Evolutionary conservation across 179 eudicot genomes (phyloP).

Genomic region (Nepenthes alata): DNA sequence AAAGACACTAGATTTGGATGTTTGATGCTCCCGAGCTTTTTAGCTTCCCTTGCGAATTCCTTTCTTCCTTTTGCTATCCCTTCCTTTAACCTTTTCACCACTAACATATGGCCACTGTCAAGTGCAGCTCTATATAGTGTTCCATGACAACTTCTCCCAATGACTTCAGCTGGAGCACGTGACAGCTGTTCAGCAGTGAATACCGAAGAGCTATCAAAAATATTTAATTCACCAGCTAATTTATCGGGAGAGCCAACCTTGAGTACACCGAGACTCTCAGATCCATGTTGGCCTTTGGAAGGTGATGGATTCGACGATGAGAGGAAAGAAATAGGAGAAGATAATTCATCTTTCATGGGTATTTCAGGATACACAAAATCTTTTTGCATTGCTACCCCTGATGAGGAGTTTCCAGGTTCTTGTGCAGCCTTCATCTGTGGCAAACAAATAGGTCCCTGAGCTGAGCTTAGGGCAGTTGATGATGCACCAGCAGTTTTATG

Average conservation of each 20-base stretch:
- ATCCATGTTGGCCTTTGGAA: conserved; percentile 14
- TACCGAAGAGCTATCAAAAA: conserved; percentile 41
- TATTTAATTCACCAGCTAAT: conserved; percentile 46
- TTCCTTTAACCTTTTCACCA: conserved; percentile 52
- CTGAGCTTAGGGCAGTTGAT: conserved; percentile 12
- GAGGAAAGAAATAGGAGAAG: conserved; percentile 12
- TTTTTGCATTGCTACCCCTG: conserved; percentile 7
- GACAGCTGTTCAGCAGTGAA: conserved; percentile 58
- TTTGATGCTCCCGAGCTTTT: conserved; percentile 47
- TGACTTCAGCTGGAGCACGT: conserved; percentile 53
- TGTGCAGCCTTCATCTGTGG: conserved; percentile 10
- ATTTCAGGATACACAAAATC: conserved; percentile 12
- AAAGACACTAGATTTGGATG: conserved; percentile 57
- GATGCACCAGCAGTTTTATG: conserved; percentile 17
- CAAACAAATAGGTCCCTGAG: conserved; percentile 6
- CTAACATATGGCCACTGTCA: conserved; percentile 30
- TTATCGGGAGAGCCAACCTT: conserved; percentile 43
- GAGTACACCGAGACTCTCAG: conserved; percentile 19
- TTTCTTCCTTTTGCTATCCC: conserved; percentile 56
- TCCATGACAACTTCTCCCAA: conserved; percentile 72
- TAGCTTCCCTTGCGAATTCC: conserved; percentile 67
- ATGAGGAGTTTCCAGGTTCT: conserved; percentile 9
- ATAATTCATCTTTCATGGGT: conserved; percentile 14
- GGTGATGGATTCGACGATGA: conserved; percentile 22
- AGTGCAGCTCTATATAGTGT: conserved; percentile 48